Base-by-base conservation (phyloP, 495 filamentous ascomycete species). In the Aspergillus leporis region DNA sequence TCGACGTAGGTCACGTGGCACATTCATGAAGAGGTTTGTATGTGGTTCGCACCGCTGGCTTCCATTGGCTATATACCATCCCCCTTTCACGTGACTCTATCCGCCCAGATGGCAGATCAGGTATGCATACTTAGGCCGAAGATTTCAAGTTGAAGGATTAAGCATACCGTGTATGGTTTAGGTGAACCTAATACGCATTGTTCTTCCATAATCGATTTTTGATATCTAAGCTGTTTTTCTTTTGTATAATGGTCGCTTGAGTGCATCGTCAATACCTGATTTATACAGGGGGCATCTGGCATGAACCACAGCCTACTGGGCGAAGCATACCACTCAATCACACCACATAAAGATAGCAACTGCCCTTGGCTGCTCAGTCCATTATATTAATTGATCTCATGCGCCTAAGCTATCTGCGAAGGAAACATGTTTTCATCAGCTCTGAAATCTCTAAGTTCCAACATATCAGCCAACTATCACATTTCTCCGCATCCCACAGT, bases 401-500 rank as follows among this genome's bases (percentile, higher is more conserved):
- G 23, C 25, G 4, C 16, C 10, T 19, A 19, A 49, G 23, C 22
- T 34, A 21, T 40, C 45, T 19, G 21, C 16, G 46, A 31, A 19
- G 23, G 55, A 54, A 52, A 62, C 62, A 97, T 97, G 93, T 96
- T 97, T 73, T 87, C 90, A 60, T 90, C 87, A 62, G 91, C 91
- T 28, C 78, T 97, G 66, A 97, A 97, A 73, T 93, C 94, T 31
- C 90, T 98, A 72, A 85, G 85, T 53, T 90, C 90, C 51, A 93
- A 96, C 71, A 98, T 98, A 74, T 83, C 86, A 59, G 84, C 90
- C 60, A 93, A 96, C 74, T 98, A 98, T 74, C 83, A 86, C 56
- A 78, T 97, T 52, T 84, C 90, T 8, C 78, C 86, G 19, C 80
- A 83, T 53, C 83, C 89, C 21, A 83, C 82, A 12, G 83, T 90